phyloP scores from a whole-genome alignment of 129 eudicot genomes.

The Kitagawia praeruptora region DNA sequence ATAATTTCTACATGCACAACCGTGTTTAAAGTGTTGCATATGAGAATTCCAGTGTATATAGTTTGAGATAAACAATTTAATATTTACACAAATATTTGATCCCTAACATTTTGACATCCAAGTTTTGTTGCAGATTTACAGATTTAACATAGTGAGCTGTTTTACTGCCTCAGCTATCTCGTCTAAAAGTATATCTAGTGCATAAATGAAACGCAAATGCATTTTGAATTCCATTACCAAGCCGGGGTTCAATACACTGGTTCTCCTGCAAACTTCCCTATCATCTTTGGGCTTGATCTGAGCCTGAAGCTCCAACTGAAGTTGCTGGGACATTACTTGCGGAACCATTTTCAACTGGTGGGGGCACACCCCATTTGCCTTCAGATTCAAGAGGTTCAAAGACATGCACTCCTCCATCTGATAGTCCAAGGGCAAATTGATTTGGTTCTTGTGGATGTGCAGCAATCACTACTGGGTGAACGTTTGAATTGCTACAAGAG shows the following conservation, averaged over 20 bases:
- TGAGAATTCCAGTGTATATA: neutral
- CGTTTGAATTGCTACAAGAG: slow-evolving; percentile 42
- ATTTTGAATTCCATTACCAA: neutral
- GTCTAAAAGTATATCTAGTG: neutral
- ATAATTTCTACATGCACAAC: neutral
- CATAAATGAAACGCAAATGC: neutral
- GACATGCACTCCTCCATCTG: slow-evolving; percentile 84
- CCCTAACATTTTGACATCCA: neutral
- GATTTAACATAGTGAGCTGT: neutral
- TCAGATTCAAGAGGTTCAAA: slow-evolving; percentile 92
- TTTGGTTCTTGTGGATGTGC: slow-evolving; percentile 94
- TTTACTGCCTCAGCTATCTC: neutral
- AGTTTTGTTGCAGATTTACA: neutral
- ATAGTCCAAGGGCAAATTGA: slow-evolving; percentile 82
- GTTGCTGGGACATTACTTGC: slow-evolving; percentile 49
- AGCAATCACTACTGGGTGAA: slow-evolving; percentile 79
- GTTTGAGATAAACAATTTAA: neutral
- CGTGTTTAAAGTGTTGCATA: neutral
- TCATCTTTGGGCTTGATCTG: slow-evolving; percentile 76
- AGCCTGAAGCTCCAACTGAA: slow-evolving; percentile 49
- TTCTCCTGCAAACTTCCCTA: slow-evolving; percentile 18
- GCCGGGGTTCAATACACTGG: slow-evolving; percentile 28
- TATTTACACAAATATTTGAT: neutral
- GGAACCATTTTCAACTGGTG: slow-evolving; percentile 65
- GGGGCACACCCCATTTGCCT: slow-evolving; percentile 79